phyloP scores from a whole-genome alignment of 495 filamentous ascomycete genomes.

The Tuber umbilicatum region DNA sequence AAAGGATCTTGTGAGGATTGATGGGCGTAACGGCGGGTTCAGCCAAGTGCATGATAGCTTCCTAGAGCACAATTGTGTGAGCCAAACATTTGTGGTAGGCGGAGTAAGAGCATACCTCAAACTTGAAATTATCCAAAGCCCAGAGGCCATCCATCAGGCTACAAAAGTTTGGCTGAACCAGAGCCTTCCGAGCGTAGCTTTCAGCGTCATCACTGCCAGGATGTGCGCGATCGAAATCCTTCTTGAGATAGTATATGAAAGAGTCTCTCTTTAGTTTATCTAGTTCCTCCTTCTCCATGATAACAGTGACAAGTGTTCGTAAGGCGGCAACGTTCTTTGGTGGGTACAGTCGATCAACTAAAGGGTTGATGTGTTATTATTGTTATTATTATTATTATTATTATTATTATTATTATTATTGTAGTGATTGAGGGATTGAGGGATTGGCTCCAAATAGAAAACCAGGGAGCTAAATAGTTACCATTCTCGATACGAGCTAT shows the following conservation, averaged over 20 bases:
- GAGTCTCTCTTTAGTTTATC: conserved; percentile 38
- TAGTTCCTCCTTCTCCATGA: conserved; percentile 27
- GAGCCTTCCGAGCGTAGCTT: conserved; percentile 18
- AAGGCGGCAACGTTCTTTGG: conserved; percentile 34
- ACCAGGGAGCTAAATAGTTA: conserved; percentile 7
- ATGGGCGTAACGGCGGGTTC: conserved; percentile 29
- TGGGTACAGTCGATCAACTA: conserved; percentile 31
- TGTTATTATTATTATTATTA: not conserved
- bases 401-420: not conserved
- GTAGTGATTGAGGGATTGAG: no score
- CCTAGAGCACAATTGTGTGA: conserved; percentile 10
- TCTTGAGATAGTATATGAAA: conserved; percentile 38
- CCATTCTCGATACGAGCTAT: conserved; percentile 36
- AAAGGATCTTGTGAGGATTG: conserved; percentile 34
- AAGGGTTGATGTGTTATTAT: conserved; percentile 2
- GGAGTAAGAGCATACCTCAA: conserved; percentile 20
- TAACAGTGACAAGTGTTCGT: conserved; percentile 23
- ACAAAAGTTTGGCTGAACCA: conserved; percentile 33
- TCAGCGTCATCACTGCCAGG: conserved; percentile 14
- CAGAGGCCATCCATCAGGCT: conserved; percentile 37
- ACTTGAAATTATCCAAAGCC: conserved; percentile 29
- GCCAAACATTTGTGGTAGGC: not conserved
- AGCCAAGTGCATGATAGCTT: conserved; percentile 19
- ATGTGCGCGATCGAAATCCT: conserved; percentile 28
- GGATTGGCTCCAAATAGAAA: not conserved